Percentiles rank a stretch among this genome's conserved stretches.
Conservation (phyloP, 2,329 filamentous ascomycete genomes). For the Pezicula rhizophila region DNA sequence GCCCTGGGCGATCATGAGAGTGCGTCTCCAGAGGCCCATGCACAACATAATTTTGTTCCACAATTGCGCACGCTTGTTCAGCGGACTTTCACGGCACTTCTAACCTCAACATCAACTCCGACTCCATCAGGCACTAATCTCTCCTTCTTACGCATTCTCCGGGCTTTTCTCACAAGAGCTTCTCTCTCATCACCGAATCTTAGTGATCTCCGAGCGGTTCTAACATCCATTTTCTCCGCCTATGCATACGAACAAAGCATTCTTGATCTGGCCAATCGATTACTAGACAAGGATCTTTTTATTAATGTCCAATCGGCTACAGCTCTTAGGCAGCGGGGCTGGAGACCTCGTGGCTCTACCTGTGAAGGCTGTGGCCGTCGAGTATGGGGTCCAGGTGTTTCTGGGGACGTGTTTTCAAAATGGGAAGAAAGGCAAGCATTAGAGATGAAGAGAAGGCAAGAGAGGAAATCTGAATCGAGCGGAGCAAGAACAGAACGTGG, state of each 20-base stretch:
- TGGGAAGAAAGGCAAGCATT: constrained; percentile 63
- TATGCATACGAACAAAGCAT: constrained; percentile 95
- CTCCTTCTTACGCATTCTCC: constrained; percentile 82
- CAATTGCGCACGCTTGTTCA: constrained; percentile 78
- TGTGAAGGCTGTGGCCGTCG: constrained; percentile 81
- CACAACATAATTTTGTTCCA: constrained; percentile 55
- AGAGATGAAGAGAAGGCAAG: constrained; percentile 36
- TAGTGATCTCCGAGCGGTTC: constrained; percentile 76
- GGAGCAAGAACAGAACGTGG: constrained; percentile 30
- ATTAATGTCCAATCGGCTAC: constrained; percentile 72
- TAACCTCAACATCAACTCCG: constrained; percentile 62
- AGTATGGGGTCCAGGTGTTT: constrained; percentile 84
- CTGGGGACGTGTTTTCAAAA: constrained; percentile 68
- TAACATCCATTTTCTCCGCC: constrained; percentile 86
- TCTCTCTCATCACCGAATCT: constrained; percentile 78
- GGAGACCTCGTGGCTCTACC: constrained; percentile 78
- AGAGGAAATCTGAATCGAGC: constrained; percentile 24
- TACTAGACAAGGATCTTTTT: constrained; percentile 86
- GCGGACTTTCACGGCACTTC: constrained; percentile 80
- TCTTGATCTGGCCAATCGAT: constrained; percentile 73
- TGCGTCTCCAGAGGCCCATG: constrained; percentile 29
- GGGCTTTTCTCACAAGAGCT: constrained; percentile 80
- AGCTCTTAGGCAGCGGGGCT: constrained; percentile 72
- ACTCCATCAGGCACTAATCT: constrained; percentile 42
- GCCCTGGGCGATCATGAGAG: constrained; percentile 37